Evolutionary conservation across 192 early-diverging fungal species (phyloP).

Genomic region (Coemansia sp.): DNA sequence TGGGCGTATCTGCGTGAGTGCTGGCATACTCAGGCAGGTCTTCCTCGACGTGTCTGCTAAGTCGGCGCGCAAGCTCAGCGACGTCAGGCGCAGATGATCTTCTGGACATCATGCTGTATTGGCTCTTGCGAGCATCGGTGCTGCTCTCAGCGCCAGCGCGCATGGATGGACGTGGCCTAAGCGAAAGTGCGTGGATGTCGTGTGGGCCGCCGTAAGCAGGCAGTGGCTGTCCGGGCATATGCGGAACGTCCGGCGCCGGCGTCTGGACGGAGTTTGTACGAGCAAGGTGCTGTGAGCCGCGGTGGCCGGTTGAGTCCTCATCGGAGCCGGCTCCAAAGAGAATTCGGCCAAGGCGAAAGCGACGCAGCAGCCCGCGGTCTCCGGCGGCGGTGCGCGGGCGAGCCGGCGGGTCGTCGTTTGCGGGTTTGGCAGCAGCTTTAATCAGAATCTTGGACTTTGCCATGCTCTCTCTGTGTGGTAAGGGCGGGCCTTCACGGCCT

Average conservation of each 20-base stretch:
- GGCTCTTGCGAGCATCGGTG: slow-evolving; percentile 32
- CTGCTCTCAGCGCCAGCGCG: neutral
- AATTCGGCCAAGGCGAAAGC: slow-evolving; percentile 48
- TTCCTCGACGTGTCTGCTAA: slow-evolving; percentile 21
- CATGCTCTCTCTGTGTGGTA: slow-evolving; percentile 21
- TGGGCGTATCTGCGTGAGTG: neutral
- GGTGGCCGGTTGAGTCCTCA: neutral
- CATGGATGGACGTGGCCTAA: neutral
- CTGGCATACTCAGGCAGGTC: neutral
- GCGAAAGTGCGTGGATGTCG: neutral
- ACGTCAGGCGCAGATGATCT: slow-evolving; percentile 52
- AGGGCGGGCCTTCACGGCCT: neutral
- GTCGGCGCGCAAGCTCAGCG: slow-evolving; percentile 21
- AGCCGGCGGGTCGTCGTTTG: slow-evolving; percentile 18
- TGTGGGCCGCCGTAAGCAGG: neutral
- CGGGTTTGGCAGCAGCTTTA: slow-evolving; percentile 29
- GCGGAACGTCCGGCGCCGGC: slow-evolving; percentile 14
- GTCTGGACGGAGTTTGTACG: slow-evolving; percentile 42
- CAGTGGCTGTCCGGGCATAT: slow-evolving; percentile 7
- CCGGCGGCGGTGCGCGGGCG: slow-evolving; percentile 51
- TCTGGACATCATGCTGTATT: slow-evolving; percentile 40
- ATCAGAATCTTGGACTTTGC: slow-evolving; percentile 46
- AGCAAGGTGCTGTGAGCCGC: slow-evolving; percentile 13
- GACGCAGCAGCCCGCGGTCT: slow-evolving; percentile 41
- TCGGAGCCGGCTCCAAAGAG: slow-evolving; percentile 31